A percentile compares a stretch with the other conserved stretches of the same genome.
Evolutionary conservation across 768 basidiomycete species (phyloP).

Genomic region (Lentinula raphanica): DNA sequence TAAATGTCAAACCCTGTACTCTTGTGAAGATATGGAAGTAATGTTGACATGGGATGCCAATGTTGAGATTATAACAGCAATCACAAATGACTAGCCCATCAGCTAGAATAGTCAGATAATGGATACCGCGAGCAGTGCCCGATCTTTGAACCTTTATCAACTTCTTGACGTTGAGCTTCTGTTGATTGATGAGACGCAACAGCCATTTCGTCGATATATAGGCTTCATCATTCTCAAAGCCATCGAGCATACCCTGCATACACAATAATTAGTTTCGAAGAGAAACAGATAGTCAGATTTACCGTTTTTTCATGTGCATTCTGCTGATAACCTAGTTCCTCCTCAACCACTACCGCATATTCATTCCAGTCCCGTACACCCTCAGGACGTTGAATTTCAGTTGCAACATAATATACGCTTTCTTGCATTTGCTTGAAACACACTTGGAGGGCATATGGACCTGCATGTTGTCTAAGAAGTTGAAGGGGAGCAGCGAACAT

Average conservation of each 20-base stretch:
- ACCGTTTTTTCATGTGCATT: slow-evolving; percentile 5
- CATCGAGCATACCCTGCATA: slow-evolving; percentile 17
- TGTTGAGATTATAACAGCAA: slow-evolving; percentile 28
- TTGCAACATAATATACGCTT: slow-evolving; percentile 22
- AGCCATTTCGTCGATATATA: slow-evolving; percentile 25
- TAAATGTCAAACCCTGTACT: slow-evolving; percentile 20
- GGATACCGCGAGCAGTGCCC: slow-evolving; percentile 16
- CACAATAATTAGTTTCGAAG: slow-evolving; percentile 5
- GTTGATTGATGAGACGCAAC: slow-evolving; percentile 16
- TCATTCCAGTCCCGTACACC: slow-evolving; percentile 20
- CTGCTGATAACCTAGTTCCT: slow-evolving; percentile 17
- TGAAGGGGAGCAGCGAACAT: slow-evolving; percentile 21
- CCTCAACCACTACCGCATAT: slow-evolving; percentile 12
- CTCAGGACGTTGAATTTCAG: slow-evolving; percentile 19
- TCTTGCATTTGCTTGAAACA: slow-evolving; percentile 26
- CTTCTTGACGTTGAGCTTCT: slow-evolving; percentile 17
- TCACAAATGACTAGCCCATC: slow-evolving; percentile 26
- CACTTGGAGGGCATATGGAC: slow-evolving; percentile 26
- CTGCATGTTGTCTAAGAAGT: slow-evolving; percentile 19
- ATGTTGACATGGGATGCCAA: slow-evolving; percentile 28
- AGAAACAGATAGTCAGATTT: slow-evolving; percentile 2
- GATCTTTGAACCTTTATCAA: slow-evolving; percentile 20
- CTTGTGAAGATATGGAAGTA: slow-evolving; percentile 21
- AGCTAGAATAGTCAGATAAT: slow-evolving; percentile 22
- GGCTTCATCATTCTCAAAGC: slow-evolving; percentile 24